These are phyloP conservation scores for Cadophora sp. DNA, from an alignment of 2,329 filamentous ascomycete genomes.

Conservation along the genomic window DNA sequence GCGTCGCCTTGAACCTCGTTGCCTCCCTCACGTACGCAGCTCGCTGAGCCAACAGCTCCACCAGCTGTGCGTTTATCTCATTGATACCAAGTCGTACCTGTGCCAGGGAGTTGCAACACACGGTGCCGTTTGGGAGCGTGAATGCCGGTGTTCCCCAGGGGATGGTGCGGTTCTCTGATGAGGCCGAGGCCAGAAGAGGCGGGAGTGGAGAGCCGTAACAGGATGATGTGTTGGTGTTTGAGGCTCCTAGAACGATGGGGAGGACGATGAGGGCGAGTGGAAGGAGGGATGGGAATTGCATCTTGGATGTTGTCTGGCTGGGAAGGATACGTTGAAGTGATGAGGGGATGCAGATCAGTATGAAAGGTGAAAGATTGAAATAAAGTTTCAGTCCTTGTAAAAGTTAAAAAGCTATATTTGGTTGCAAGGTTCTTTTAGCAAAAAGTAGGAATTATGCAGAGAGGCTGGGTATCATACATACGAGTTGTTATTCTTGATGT, in stretches of 20 bases:
- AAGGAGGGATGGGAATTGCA: constrained; percentile 10
- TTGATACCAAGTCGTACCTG: constrained; percentile 31
- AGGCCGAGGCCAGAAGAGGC: not conserved
- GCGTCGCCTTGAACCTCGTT: constrained; percentile 32
- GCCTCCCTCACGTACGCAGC: constrained; percentile 34
- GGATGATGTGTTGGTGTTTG: constrained; percentile 13
- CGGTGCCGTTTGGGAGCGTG: constrained; percentile 26
- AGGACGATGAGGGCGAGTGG: not conserved
- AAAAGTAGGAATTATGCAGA: too few relatives aligned
- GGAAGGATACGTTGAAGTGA: not conserved
- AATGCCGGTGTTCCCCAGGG: constrained; percentile 29
- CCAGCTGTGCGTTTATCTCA: constrained; percentile 24
- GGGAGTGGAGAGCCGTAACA: constrained; percentile 28
- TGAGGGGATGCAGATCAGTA: not conserved
- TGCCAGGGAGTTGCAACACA: constrained; percentile 29
- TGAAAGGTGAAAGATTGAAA: not conserved
- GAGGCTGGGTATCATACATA: too few relatives aligned
- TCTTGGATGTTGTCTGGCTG: too few relatives aligned
- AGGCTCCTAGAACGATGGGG: not conserved
- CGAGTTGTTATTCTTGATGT: too few relatives aligned
- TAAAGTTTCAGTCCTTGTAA: too few relatives aligned
- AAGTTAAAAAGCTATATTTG: too few relatives aligned
- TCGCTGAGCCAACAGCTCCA: constrained; percentile 27
- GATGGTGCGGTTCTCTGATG: constrained; percentile 20
- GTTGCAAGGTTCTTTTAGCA: too few relatives aligned